Conservation (phyloP, 805 yeast genomes). For the Blastobotrys muscicola region DNA sequence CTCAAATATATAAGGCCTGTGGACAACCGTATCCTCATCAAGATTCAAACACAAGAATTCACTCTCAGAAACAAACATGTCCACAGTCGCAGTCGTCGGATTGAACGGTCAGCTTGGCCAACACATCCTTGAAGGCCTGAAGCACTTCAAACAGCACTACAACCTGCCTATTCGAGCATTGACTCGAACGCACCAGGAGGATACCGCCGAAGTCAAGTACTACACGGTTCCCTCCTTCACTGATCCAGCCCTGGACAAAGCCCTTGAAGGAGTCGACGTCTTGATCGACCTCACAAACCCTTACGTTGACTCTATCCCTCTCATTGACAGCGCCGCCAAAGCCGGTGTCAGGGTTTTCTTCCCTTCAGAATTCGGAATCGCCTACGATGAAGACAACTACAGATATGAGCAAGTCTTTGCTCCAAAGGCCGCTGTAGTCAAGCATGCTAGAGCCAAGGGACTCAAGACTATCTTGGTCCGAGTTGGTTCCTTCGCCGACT, state of each 20-base stretch:
- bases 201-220: conserved; percentile 30
- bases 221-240: conserved; percentile 27
- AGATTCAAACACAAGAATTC: too few relatives aligned
- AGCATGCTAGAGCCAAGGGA: conserved; percentile 1
- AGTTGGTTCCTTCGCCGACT: conserved; percentile 3
- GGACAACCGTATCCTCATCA: too few relatives aligned
- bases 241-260: conserved; percentile 24
- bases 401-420: too few relatives aligned
- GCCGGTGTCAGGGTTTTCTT: conserved; percentile 42
- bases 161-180: conserved; percentile 41
- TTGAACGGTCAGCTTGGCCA: conserved; percentile 42
- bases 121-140: conserved; percentile 37
- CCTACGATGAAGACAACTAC: background rate
- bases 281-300: conserved; percentile 33
- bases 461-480: conserved; percentile 1
- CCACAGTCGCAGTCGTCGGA: conserved; percentile 42
- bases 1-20: too few relatives aligned
- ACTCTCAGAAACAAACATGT: conserved; percentile 1
- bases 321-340: conserved; percentile 32
- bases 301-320: conserved; percentile 7
- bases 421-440: background rate
- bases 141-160: conserved; percentile 36
- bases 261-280: conserved; percentile 39
- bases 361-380: conserved; percentile 48
- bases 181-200: conserved; percentile 33